Conservation (phyloP, 2,329 filamentous ascomycete genomes). For the Aspergillus brasiliensis region DNA sequence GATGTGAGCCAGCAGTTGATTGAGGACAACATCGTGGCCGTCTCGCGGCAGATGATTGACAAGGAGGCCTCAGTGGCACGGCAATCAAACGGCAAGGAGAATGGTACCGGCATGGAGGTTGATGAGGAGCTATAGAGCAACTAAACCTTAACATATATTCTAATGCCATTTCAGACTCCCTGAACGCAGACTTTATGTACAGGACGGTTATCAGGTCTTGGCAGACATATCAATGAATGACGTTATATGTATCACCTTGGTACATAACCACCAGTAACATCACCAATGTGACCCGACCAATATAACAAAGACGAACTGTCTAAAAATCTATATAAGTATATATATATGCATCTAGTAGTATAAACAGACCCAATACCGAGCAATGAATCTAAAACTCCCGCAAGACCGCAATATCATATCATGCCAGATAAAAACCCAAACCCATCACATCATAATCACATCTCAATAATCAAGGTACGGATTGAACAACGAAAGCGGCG, state of each 20-base stretch:
- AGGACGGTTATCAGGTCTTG: background rate
- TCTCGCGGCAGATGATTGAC: conserved; percentile 99
- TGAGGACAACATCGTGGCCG: conserved; percentile 98
- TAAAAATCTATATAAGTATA: background rate
- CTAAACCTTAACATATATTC: background rate
- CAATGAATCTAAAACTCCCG: background rate
- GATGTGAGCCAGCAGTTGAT: conserved; percentile 95
- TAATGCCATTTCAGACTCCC: background rate
- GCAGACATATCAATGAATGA: conserved; percentile 8
- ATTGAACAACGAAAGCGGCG: background rate
- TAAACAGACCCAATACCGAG: background rate
- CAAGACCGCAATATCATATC: background rate
- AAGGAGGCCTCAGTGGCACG: conserved; percentile 92
- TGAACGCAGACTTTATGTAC: conserved; percentile 3
- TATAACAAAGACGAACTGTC: background rate
- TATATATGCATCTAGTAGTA: background rate
- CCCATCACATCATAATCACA: background rate
- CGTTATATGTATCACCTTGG: background rate
- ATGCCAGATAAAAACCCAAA: background rate
- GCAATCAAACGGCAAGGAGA: conserved; percentile 50
- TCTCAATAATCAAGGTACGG: background rate
- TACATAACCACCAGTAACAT: background rate
- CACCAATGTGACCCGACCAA: background rate
- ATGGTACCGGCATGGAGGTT: conserved; percentile 63
- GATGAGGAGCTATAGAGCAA: conserved; percentile 59